Conservation (phyloP, 331 rosid species). For the Malus hybrid region DNA sequence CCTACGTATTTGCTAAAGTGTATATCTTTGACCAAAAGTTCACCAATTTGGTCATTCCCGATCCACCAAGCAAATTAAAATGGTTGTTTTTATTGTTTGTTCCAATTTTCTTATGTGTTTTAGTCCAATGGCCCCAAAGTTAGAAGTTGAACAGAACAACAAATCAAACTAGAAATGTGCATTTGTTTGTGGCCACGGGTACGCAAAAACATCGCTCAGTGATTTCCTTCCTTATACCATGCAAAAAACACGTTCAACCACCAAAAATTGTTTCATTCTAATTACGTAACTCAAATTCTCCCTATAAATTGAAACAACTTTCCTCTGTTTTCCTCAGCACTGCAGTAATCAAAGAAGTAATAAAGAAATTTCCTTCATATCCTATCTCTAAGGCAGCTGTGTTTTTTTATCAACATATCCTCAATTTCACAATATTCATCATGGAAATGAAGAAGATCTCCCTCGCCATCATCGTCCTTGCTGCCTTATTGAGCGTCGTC, state of each 20-base stretch:
- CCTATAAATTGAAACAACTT: not conserved
- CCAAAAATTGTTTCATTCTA: not conserved
- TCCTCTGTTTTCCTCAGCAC: not conserved
- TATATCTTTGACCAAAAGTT: not conserved
- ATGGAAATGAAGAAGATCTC: conserved; percentile 48
- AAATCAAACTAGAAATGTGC: not conserved
- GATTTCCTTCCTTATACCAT: not conserved
- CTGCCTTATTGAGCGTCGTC: conserved; percentile 28
- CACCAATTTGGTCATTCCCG: not conserved
- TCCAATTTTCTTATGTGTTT: not conserved
- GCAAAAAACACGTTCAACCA: not conserved
- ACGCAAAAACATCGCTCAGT: not conserved
- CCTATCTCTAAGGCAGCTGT: not conserved
- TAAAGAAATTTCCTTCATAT: not conserved
- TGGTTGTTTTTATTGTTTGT: not conserved
- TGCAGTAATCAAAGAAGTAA: not conserved
- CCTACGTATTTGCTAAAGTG: too few species aligned
- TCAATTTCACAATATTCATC: not conserved
- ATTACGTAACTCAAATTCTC: not conserved
- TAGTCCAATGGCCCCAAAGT: not conserved
- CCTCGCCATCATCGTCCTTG: conserved; percentile 24
- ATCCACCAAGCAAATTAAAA: not conserved
- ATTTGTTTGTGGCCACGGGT: not conserved
- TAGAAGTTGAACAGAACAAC: not conserved
- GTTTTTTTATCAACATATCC: not conserved